Evolutionary conservation across 164 flowering plant genomes (phyloP).

Genomic region (Kalanchoe fedtschenkoi): DNA sequence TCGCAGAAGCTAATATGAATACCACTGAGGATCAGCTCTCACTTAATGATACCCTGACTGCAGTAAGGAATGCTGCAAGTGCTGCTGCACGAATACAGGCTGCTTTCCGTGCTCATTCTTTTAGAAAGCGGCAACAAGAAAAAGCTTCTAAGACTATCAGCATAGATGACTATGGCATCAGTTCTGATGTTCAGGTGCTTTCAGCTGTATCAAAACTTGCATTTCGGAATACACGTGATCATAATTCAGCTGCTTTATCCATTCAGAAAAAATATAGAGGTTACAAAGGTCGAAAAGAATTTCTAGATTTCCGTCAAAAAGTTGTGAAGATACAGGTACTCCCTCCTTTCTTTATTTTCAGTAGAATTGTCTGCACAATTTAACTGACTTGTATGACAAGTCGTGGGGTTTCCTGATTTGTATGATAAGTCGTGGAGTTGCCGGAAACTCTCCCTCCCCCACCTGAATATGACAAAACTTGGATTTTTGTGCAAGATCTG

Average conservation of each 20-base stretch:
- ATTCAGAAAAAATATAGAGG: slow-evolving; percentile 95
- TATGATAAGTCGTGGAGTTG: too few species aligned
- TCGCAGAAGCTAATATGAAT: slow-evolving; percentile 24
- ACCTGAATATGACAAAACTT: not conserved
- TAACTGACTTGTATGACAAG: too few species aligned
- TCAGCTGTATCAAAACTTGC: slow-evolving; percentile 56
- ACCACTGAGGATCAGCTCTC: slow-evolving; percentile 49
- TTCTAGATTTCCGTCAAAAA: slow-evolving; percentile 68
- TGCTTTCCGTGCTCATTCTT: slow-evolving; percentile 92
- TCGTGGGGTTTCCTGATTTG: too few species aligned
- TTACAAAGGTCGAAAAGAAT: slow-evolving; percentile 85
- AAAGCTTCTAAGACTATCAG: slow-evolving; percentile 9
- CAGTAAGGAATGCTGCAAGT: slow-evolving; percentile 82
- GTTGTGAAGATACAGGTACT: slow-evolving; percentile 91
- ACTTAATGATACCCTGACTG: slow-evolving; percentile 64
- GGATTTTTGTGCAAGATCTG: not conserved
- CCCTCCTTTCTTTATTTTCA: not conserved
- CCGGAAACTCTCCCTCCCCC: too few species aligned
- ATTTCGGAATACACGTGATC: slow-evolving; percentile 40
- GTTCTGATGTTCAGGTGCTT: slow-evolving; percentile 38
- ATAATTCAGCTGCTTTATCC: slow-evolving; percentile 68
- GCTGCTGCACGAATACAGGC: slow-evolving; percentile 98
- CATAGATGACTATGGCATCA: slow-evolving; percentile 47
- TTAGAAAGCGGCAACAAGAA: slow-evolving; percentile 53
- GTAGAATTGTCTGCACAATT: too few species aligned